Percentiles rank a stretch among this genome's conserved stretches.
Conservation (phyloP, 1,139 yeast genomes). For the Blastobotrys aristatus region DNA sequence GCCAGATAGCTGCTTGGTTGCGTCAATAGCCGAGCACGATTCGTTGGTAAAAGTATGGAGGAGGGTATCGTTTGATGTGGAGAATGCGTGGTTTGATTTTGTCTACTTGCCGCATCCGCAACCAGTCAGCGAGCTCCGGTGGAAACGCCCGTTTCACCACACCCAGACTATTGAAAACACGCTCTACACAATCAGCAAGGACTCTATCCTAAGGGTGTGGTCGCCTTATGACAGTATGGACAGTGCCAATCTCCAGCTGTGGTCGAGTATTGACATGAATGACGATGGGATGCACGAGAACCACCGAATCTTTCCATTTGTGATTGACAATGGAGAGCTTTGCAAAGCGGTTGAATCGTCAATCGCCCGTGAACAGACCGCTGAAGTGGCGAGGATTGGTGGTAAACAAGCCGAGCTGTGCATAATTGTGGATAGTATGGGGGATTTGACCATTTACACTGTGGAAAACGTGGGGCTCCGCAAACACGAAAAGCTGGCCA, state of each 20-base stretch:
- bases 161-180: conserved; percentile 36
- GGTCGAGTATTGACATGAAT: conserved; percentile 48
- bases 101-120: conserved; percentile 61
- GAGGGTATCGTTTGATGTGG: conserved; percentile 63
- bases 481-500: conserved; percentile 11
- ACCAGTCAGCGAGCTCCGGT: conserved; percentile 43
- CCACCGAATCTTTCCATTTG: conserved; percentile 13
- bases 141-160: conserved; percentile 28
- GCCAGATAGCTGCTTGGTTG: conserved; percentile 60
- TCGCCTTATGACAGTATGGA: conserved; percentile 51
- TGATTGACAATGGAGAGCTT: conserved; percentile 48
- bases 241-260: conserved; percentile 46
- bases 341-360: conserved; percentile 38
- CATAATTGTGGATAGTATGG: conserved; percentile 7
- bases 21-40: conserved; percentile 60
- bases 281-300: conserved; percentile 14
- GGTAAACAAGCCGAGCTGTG: conserved; percentile 14
- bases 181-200: conserved; percentile 57
- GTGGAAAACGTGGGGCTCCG: conserved; percentile 14
- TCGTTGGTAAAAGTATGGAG: conserved; percentile 73
- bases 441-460: conserved; percentile 11
- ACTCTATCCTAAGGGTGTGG: conserved; percentile 61
- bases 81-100: conserved; percentile 64
- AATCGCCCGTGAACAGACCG: conserved; percentile 24
- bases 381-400: conserved; percentile 14